Evolutionary conservation across 176 grass and related monocot species (phyloP), one percentile per base, ranked within the genome.

Genomic region (Eremochloa ophiuroides): DNA sequence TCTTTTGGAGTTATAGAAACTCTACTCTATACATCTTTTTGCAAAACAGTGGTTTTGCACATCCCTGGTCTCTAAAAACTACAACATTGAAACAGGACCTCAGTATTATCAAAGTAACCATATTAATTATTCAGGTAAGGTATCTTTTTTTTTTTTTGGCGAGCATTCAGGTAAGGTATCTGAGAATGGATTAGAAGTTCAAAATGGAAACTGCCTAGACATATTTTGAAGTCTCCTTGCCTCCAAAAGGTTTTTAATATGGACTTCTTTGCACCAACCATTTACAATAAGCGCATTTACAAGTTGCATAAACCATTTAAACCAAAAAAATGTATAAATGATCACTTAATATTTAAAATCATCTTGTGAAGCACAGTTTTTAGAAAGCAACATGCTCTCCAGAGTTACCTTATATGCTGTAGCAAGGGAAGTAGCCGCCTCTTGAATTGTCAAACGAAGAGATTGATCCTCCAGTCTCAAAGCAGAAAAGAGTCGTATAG

Each of bases 401-500:
- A 40, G 30, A 69, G 34, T n/a, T 89, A 97, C 95, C 89, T 97
- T 94, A 67, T 97, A 97, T 61, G 95, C 85, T 55, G 81, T 79
- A 85, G 92, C 95, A 85, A 97, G 88, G 55, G 92, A 94, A 83
- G 85, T 91, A 83, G 87, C 90, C 7, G 90, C 81, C 75, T 97
- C 95, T 74, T 94, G 95, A 87, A 97, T 94, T 48, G 90, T 89
- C 74, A 87, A 64, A 75, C 78, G 84, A 77, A 97, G 77, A 50
- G 85, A 91, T 77, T 91, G 95, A 75, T 97, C 95, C 84, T 97
- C 95, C 69, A 72, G 62, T 75, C 88, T 97, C 81, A 97, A 94
- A 47, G 95, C 90, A 80, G 77, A 92, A 63, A 97, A 97, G 58
- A 97, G 83, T 76, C 92, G 87, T 73, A 93, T 85, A 80, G 88